These are phyloP conservation scores for Bipolaris sorokiniana DNA, from an alignment of 2,329 filamentous ascomycete species.

Conservation along the genomic window DNA sequence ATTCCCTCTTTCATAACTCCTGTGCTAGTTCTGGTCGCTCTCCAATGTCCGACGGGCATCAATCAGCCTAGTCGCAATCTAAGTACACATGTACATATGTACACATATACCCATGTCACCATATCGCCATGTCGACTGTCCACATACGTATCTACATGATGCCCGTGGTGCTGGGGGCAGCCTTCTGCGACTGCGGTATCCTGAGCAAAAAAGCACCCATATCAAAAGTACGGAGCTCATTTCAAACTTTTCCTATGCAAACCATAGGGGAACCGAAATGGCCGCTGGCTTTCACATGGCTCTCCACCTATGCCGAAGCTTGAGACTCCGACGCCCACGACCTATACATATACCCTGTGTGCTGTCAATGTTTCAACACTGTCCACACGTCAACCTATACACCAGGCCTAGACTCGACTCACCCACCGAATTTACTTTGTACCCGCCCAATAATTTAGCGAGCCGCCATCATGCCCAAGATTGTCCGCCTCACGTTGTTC, in stretches of 20 bases:
- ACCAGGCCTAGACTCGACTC: neutral
- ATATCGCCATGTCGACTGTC: too few relatives aligned
- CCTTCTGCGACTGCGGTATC: conserved; percentile 2
- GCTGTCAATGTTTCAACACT: too few relatives aligned
- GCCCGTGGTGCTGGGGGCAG: neutral
- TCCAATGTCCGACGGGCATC: neutral
- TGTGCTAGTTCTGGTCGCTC: neutral
- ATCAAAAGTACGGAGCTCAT: neutral
- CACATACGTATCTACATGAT: neutral
- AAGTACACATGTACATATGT: too few relatives aligned
- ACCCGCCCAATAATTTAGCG: conserved; percentile 1
- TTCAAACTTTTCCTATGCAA: neutral
- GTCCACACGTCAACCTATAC: neutral
- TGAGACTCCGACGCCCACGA: conserved; percentile 11
- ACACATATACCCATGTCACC: neutral
- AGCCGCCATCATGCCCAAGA: conserved; percentile 37
- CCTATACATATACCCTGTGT: conserved; percentile 7
- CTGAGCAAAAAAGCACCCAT: conserved; percentile 6
- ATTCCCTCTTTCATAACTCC: neutral
- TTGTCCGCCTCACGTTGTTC: conserved; percentile 48
- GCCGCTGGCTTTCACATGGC: conserved; percentile 21
- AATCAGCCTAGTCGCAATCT: neutral
- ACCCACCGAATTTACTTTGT: neutral
- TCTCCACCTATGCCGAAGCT: conserved; percentile 32
- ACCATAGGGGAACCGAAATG: conserved; percentile 28